phyloP scores from a whole-genome alignment of 192 early-diverging fungal species.

The Coemansia sp. region DNA sequence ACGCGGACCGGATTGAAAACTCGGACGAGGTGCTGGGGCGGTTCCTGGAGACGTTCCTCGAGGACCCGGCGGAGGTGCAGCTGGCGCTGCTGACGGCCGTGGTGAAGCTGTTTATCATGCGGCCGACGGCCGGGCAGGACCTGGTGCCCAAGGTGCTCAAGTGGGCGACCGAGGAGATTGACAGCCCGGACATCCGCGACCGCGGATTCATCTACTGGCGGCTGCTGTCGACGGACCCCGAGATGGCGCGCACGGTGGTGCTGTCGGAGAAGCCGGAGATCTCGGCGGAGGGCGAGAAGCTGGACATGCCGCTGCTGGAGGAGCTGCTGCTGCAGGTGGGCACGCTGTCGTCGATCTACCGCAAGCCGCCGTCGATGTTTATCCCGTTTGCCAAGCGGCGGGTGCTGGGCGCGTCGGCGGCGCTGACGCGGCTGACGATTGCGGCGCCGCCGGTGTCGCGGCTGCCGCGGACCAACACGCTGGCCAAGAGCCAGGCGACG shows the following conservation, averaged over 20 bases:
- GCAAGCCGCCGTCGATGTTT: constrained; percentile 84
- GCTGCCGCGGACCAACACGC: constrained; percentile 30
- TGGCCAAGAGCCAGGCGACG: constrained; percentile 5
- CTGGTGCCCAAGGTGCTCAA: constrained; percentile 91
- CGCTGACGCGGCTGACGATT: constrained; percentile 42
- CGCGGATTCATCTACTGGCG: constrained; percentile 99
- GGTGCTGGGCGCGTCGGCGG: constrained; percentile 37
- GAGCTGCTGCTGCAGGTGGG: constrained; percentile 85
- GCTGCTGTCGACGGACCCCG: constrained; percentile 89
- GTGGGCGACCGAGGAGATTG: constrained; percentile 88
- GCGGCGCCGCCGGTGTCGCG: constrained; percentile 38
- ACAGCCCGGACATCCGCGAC: constrained; percentile 97
- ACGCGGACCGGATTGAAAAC: constrained; percentile 95
- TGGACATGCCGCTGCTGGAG: constrained; percentile 78
- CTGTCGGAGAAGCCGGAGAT: constrained; percentile 92
- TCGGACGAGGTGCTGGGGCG: constrained; percentile 82
- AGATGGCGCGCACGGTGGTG: constrained; percentile 66
- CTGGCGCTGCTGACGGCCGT: constrained; percentile 89
- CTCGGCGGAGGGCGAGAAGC: constrained; percentile 88
- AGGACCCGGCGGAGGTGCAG: constrained; percentile 89
- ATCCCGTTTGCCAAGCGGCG: constrained; percentile 63
- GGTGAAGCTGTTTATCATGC: constrained; percentile 94
- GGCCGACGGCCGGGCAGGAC: constrained; percentile 86
- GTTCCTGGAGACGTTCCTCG: constrained; percentile 86
- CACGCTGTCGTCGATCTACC: constrained; percentile 85